A percentile compares a stretch with the other conserved stretches of the same genome.
phyloP scores from a whole-genome alignment of 1,139 yeast genomes.

The Candida frijolesensis region DNA sequence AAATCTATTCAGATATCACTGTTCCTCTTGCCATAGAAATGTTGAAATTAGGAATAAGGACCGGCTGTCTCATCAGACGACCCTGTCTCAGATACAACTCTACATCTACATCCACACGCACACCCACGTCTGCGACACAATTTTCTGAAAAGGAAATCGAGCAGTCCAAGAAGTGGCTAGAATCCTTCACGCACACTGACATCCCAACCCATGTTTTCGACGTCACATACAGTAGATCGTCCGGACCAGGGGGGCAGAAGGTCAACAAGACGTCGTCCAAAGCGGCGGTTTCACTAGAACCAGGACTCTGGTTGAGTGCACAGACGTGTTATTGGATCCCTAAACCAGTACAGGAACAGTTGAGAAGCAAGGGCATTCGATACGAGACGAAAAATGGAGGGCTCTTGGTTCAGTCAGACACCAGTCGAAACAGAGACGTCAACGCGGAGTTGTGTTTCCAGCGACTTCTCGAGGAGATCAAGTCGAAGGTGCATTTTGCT shows the following conservation, averaged over 20 bases:
- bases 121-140: neutral
- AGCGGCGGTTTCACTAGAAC: constrained; percentile 62
- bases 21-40: neutral
- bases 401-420: constrained; percentile 64
- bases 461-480: constrained; percentile 59
- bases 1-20: neutral
- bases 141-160: constrained; percentile 25
- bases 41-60: neutral
- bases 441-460: constrained; percentile 63
- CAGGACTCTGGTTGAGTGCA: constrained; percentile 51
- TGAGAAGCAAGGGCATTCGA: constrained; percentile 42
- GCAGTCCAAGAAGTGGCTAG: constrained; percentile 50
- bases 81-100: constrained; percentile 1
- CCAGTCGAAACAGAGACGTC: constrained; percentile 56
- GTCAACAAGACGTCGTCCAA: constrained; percentile 85
- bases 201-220: constrained; percentile 57
- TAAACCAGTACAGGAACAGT: constrained; percentile 44
- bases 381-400: constrained; percentile 63
- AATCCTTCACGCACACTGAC: constrained; percentile 26
- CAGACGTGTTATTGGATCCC: constrained; percentile 65
- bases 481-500: constrained; percentile 48
- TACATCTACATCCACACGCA: neutral
- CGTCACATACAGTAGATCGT: constrained; percentile 66
- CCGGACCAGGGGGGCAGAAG: constrained; percentile 96
- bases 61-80: neutral